phyloP scores from a whole-genome alignment of 2,329 filamentous ascomycete genomes.

The Cladosporium oxysporum region DNA sequence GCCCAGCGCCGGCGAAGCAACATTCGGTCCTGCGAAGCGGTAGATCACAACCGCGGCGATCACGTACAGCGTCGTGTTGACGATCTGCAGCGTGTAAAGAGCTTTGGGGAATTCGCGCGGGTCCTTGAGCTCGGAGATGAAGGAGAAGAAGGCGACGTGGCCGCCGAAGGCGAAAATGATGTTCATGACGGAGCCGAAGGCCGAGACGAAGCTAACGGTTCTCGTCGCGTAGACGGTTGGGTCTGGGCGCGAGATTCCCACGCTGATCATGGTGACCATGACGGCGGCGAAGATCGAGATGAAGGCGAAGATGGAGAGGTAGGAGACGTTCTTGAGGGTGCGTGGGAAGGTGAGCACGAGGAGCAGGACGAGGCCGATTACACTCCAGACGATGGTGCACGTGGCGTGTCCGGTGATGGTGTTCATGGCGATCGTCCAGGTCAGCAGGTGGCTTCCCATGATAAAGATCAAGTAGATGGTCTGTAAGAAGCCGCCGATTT shows the following conservation, averaged over 20 bases:
- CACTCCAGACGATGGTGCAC: slow-evolving; percentile 66
- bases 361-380: slow-evolving; percentile 61
- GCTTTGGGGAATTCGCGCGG: slow-evolving; percentile 64
- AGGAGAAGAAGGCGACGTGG: slow-evolving; percentile 66
- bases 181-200: slow-evolving; percentile 64
- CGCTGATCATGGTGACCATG: slow-evolving; percentile 65
- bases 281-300: slow-evolving; percentile 60
- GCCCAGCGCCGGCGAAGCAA: slow-evolving; percentile 65
- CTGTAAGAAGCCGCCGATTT: slow-evolving; percentile 64
- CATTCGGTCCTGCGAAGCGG: slow-evolving; percentile 60
- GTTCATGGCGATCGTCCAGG: slow-evolving; percentile 70
- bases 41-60: slow-evolving; percentile 68
- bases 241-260: slow-evolving; percentile 55
- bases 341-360: slow-evolving; percentile 62
- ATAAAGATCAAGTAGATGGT: slow-evolving; percentile 68
- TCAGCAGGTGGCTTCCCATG: slow-evolving; percentile 68
- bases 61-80: slow-evolving; percentile 63
- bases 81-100: slow-evolving; percentile 60
- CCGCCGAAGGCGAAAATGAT: slow-evolving; percentile 69
- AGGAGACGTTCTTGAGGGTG: slow-evolving; percentile 64
- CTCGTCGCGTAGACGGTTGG: slow-evolving; percentile 42
- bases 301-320: slow-evolving; percentile 60
- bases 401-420: slow-evolving; percentile 62
- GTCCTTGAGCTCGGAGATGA: slow-evolving; percentile 65
- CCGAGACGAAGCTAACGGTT: slow-evolving; percentile 48